Base-by-base conservation (phyloP, 306 rosid genomes). In the Castanea crenata region DNA sequence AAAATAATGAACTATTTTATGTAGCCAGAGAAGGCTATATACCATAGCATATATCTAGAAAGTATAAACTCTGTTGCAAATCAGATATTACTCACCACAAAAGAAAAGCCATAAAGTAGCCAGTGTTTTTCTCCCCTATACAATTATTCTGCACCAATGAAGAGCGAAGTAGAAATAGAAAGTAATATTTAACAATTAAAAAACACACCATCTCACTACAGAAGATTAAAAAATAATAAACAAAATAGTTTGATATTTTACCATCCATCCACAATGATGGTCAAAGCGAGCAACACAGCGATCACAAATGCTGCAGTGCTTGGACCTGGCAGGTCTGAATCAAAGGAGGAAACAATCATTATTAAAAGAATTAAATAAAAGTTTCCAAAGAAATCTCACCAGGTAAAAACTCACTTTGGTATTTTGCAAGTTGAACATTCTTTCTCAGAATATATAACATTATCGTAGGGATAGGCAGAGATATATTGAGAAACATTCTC, bases 201-300 rank as follows among this genome's bases (percentile, higher is more conserved):
- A 27, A 18, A 57, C 8, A 75, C 11, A 77, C 57, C 34, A 69
- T 71, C 75, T 6, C 52, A 55, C 44, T 38, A 75, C 57, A 62
- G 32, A 46, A 76, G 74, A 55, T 76, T 52, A 13, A 11, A 35
- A 74, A 64, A 80, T 49, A 12, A 11, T 12, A 55, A 31, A 54
- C 18, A 51, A 70, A 79, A 70, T 19, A 29, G 57, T 49, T 79
- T 23, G 69, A 74, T 59, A 77, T 82, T 11, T 89, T 51, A 95
- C 99, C 97, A 93, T 92, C 99, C 98, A 95, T 87, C 98, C 99
- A 91, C 98, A 95, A 71, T 95, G 99, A 84, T 93, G 99, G 69
- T 95, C 99, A 79, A 93, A 93, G 49, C 97, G 91, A 52, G 99
- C 94, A 85, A 95, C 99, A 84, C 99, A 93, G 21, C 92, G 86